These are phyloP conservation scores for Tetradesmus lagerheimii DNA, from an alignment of 139 green algal genomes.

Conservation along the genomic window DNA sequence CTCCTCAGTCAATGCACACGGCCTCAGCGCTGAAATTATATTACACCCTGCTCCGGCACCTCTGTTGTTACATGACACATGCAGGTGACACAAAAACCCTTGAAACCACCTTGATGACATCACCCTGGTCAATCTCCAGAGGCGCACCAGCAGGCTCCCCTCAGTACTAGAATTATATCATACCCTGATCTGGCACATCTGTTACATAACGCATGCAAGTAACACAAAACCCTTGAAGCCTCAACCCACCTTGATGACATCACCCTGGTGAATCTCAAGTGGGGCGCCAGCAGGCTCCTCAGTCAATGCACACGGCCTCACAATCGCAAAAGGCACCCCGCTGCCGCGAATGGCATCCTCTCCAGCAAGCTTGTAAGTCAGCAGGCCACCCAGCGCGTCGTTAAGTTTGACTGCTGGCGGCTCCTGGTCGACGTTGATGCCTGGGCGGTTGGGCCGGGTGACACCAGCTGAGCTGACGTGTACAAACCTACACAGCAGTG, in stretches of 20 bases:
- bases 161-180: too few species aligned
- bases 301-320: slow-evolving; percentile 17
- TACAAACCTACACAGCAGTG: slow-evolving; percentile 36
- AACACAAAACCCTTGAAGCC: too few species aligned
- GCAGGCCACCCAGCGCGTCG: slow-evolving; percentile 89
- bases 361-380: slow-evolving; percentile 85
- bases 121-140: slow-evolving; percentile 89
- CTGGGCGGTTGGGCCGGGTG: slow-evolving; percentile 84
- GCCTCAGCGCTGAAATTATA: neutral
- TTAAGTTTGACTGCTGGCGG: slow-evolving; percentile 93
- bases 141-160: slow-evolving; percentile 22
- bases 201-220: too few species aligned
- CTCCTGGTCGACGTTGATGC: slow-evolving; percentile 73
- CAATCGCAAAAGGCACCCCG: slow-evolving; percentile 76
- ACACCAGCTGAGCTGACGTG: slow-evolving; percentile 78
- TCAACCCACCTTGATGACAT: slow-evolving; percentile 76
- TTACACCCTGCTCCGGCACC: neutral
- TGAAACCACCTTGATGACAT: slow-evolving; percentile 72
- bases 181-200: too few species aligned
- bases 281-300: slow-evolving; percentile 38
- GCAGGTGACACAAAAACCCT: too few species aligned
- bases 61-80: too few species aligned
- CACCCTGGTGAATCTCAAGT: slow-evolving; percentile 89
- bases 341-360: slow-evolving; percentile 64
- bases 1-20: slow-evolving; percentile 32